phyloP scores from a whole-genome alignment of 371 early-diverging fungal species.

The Lichtheimia corymbifera region DNA sequence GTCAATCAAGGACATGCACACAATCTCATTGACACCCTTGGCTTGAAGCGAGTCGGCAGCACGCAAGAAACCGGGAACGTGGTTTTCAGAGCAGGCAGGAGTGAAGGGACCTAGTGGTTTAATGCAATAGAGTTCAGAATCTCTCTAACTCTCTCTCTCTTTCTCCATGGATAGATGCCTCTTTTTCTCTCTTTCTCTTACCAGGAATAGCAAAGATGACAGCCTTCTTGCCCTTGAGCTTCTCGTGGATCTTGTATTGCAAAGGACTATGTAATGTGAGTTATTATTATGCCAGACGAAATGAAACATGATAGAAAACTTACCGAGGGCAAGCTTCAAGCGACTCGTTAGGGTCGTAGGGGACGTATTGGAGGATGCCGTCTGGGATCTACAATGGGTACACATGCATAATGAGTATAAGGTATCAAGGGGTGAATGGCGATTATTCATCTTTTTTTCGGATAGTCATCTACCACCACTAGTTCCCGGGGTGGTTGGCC shows the following conservation, averaged over 20 bases:
- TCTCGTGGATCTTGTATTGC: slow-evolving; percentile 49
- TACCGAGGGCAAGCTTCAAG: slow-evolving; percentile 39
- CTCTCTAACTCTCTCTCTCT: slow-evolving; percentile 9
- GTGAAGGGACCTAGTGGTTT: slow-evolving; percentile 62
- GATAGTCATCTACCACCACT: background rate
- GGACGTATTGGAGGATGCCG: slow-evolving; percentile 43
- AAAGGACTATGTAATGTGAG: slow-evolving; percentile 20
- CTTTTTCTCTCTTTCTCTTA: slow-evolving; percentile 5
- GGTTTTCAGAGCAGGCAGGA: slow-evolving; percentile 77
- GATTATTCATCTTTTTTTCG: background rate
- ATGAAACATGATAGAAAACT: background rate
- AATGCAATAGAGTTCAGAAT: background rate
- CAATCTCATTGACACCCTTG: slow-evolving; percentile 70
- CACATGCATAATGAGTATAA: too few species aligned
- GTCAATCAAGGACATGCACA: slow-evolving; percentile 62
- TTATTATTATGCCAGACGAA: too few species aligned
- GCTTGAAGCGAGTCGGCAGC: slow-evolving; percentile 56
- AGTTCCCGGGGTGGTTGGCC: background rate
- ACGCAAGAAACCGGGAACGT: slow-evolving; percentile 67
- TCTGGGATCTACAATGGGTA: slow-evolving; percentile 30
- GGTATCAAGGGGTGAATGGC: background rate
- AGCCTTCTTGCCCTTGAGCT: slow-evolving; percentile 75
- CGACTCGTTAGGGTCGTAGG: slow-evolving; percentile 37
- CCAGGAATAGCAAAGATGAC: slow-evolving; percentile 82
- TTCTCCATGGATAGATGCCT: background rate